phyloP scores from a whole-genome alignment of 2,329 filamentous ascomycete genomes.

The Fusarium denticulatum region DNA sequence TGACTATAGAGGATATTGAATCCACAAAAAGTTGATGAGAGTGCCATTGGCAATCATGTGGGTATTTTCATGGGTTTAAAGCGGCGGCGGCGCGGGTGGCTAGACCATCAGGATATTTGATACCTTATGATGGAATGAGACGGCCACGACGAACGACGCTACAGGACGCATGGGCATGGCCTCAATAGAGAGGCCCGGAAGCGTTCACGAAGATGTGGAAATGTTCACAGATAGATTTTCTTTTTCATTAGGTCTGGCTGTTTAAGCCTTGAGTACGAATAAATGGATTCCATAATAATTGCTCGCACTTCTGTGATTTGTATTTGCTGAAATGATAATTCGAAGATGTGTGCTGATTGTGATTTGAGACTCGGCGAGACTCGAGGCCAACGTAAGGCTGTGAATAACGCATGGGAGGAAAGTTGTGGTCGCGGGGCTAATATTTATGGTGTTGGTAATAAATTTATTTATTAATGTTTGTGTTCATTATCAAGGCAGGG shows the following conservation, averaged over 20 bases:
- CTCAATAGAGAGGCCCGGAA: slow-evolving; percentile 44
- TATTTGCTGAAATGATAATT: background rate
- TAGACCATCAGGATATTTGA: slow-evolving; percentile 42
- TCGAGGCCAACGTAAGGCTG: too few relatives aligned
- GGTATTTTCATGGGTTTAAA: slow-evolving; percentile 45
- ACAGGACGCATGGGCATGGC: slow-evolving; percentile 44
- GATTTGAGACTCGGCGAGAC: background rate
- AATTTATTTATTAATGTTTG: too few relatives aligned
- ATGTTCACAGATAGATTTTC: slow-evolving; percentile 49
- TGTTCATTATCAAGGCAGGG: too few relatives aligned
- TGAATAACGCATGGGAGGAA: too few relatives aligned
- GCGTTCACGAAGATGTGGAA: slow-evolving; percentile 45
- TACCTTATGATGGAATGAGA: slow-evolving; percentile 36
- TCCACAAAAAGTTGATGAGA: slow-evolving; percentile 45
- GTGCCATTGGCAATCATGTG: slow-evolving; percentile 39
- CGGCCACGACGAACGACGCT: slow-evolving; percentile 41
- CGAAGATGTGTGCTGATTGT: background rate
- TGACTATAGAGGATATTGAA: slow-evolving; percentile 45
- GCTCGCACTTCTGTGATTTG: background rate
- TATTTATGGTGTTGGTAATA: too few relatives aligned
- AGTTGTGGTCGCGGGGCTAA: too few relatives aligned
- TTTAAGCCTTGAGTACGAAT: slow-evolving; percentile 42
- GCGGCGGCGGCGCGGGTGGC: slow-evolving; percentile 37
- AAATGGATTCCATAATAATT: slow-evolving; percentile 24
- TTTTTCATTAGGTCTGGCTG: slow-evolving; percentile 41